phyloP scores from a whole-genome alignment of 2,329 filamentous ascomycete species.

The Botrytis fabae region DNA sequence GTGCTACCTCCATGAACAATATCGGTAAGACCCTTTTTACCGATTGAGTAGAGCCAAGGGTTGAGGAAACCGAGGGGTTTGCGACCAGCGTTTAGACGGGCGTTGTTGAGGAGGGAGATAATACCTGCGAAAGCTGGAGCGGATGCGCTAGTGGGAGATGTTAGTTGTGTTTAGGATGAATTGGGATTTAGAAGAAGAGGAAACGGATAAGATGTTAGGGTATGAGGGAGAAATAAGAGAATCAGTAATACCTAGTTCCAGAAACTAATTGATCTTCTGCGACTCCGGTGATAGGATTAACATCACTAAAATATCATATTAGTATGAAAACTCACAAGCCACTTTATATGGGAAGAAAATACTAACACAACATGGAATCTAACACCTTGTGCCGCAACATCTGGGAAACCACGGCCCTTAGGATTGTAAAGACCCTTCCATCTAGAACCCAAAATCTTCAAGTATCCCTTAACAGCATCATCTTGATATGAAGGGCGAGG shows the following conservation, averaged over 20 bases:
- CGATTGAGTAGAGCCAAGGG: conserved; percentile 57
- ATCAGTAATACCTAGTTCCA: conserved; percentile 30
- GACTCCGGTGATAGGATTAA: conserved; percentile 48
- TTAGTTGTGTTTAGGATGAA: neutral
- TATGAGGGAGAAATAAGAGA: neutral
- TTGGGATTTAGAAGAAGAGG: neutral
- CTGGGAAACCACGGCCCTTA: conserved; percentile 54
- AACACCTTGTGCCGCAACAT: conserved; percentile 57
- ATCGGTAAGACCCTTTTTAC: conserved; percentile 52
- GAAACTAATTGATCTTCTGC: conserved; percentile 23
- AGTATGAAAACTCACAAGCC: neutral
- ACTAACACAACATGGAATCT: conserved; percentile 47
- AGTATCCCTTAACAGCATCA: conserved; percentile 47
- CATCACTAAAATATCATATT: conserved; percentile 21
- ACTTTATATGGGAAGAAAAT: neutral
- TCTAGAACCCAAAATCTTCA: conserved; percentile 44
- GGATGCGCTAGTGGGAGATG: conserved; percentile 47
- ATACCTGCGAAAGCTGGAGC: conserved; percentile 59
- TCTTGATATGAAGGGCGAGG: conserved; percentile 50
- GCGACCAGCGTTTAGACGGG: conserved; percentile 51
- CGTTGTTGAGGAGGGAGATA: conserved; percentile 63
- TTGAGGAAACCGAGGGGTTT: conserved; percentile 56
- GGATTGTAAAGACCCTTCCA: conserved; percentile 50
- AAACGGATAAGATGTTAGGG: neutral
- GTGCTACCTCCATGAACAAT: conserved; percentile 43